Evolutionary conservation across 2,329 filamentous ascomycete genomes (phyloP), one percentile per base, ranked within the genome.

Genomic region (Botrytis tulipae): DNA sequence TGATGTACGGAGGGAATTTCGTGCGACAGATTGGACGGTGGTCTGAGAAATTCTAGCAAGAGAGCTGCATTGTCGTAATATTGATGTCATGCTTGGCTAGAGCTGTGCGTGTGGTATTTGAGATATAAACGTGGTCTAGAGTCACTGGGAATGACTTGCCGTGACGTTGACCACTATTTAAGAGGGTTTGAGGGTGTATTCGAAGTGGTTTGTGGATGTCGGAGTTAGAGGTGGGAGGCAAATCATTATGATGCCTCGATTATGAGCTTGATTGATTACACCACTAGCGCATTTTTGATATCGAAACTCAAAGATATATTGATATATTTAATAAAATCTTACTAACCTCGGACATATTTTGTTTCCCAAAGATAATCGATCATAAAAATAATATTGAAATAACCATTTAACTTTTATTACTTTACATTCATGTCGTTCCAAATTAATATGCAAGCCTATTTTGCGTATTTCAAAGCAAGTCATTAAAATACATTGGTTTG

Each of bases 41-140:
- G 87, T 84, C 82, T 87, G 87, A 74, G 88, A 87, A 80, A 89
- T 85, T 82, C 88, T 87, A 83, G 89, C 88, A 81, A 92, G 84
- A 82, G 89, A 87, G 84, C 89, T 88, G 82, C 90, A 87, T 82
- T 89, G 89, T 82, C 90, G 88, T 78, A 92, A 84, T 80, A 91
- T 85, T 79, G 88, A 88, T 82, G 89, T 90, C 91, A 92, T 92
- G 83, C 82, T 85, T 83, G 82, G 73, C 73, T 76, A 75, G 73
- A 83, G 54, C 69, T 72, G 66, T 63, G n/a, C 54, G 60, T 51
- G 48, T 29, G 37, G 54, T 37, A 57, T 40, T 63, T 32, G 25
- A 40, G 59, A 42, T 60, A 54, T 63, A 65, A 74, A 73, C 66
- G 74, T 70, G 68, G 75, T 60, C 57, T 35, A 32, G 65, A 76